Evolutionary conservation across 805 yeast species (phyloP).

Genomic region (Starmerella scarabaei): DNA sequence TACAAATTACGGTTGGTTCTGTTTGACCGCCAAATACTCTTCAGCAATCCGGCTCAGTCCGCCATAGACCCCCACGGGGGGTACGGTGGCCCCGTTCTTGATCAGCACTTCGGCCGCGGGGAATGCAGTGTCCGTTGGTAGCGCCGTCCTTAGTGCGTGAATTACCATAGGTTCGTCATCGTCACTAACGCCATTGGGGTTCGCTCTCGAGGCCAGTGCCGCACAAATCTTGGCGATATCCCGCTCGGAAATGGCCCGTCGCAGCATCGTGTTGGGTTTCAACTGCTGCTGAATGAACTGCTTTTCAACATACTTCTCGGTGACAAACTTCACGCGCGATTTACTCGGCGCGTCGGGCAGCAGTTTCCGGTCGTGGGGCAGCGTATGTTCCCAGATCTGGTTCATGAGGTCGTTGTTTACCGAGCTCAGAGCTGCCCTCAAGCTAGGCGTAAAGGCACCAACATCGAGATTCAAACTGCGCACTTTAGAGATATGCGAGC

Average conservation of each 20-base stretch:
- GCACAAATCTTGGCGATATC: conserved; percentile 23
- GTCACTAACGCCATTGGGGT: conserved; percentile 25
- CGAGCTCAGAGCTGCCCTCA: conserved; percentile 42
- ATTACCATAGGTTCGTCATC: conserved; percentile 26
- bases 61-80: conserved; percentile 10
- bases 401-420: conserved; percentile 46
- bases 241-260: conserved; percentile 27
- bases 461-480: conserved; percentile 67
- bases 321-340: conserved; percentile 46
- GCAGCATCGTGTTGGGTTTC: conserved; percentile 27
- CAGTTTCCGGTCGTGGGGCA: conserved; percentile 24
- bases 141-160: conserved; percentile 25
- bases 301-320: conserved; percentile 49
- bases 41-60: conserved; percentile 14
- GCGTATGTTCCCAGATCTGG: conserved; percentile 43
- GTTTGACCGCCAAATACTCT: conserved; percentile 8
- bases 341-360: conserved; percentile 30
- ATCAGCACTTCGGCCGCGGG: conserved; percentile 30
- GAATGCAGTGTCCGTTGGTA: conserved; percentile 22
- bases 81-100: conserved; percentile 29
- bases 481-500: conserved; percentile 67
- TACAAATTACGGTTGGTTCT: neutral
- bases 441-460: conserved; percentile 43
- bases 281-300: conserved; percentile 31
- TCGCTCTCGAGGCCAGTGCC: conserved; percentile 32